A percentile compares a stretch with the other conserved stretches of the same genome.
phyloP scores from a whole-genome alignment of 345 rosid genomes.

The Viola odorata region DNA sequence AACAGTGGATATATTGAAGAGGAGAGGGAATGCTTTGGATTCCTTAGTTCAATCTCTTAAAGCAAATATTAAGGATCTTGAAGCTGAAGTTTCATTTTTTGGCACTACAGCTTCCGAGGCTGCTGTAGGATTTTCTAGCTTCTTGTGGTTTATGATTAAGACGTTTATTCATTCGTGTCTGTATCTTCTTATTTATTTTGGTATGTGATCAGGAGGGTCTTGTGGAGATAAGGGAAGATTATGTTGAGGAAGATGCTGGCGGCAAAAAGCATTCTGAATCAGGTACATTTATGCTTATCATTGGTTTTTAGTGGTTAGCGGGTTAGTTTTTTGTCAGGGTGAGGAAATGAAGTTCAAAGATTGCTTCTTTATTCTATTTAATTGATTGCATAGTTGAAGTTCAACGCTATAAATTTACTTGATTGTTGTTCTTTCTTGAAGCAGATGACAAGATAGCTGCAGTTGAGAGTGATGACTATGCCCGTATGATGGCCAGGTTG shows the following conservation, averaged over 20 bases:
- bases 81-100: slow-evolving; percentile 74
- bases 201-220: slow-evolving; percentile 60
- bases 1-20: slow-evolving; percentile 64
- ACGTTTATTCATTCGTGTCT: not conserved
- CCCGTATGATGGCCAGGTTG: slow-evolving; percentile 63
- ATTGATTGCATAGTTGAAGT: not conserved
- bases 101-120: slow-evolving; percentile 69
- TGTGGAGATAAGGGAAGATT: slow-evolving; percentile 87
- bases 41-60: slow-evolving; percentile 54
- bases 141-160: too few species aligned
- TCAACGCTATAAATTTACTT: not conserved
- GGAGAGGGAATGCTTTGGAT: slow-evolving; percentile 68
- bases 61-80: slow-evolving; percentile 67
- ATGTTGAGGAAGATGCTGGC: slow-evolving; percentile 40
- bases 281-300: slow-evolving; percentile 23
- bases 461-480: slow-evolving; percentile 62
- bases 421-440: slow-evolving; percentile 16
- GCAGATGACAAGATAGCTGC: slow-evolving; percentile 28
- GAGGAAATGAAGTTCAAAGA: not conserved
- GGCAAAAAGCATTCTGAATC: slow-evolving; percentile 33
- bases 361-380: not conserved
- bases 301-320: not conserved
- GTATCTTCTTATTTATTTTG: not conserved
- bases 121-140: slow-evolving; percentile 38
- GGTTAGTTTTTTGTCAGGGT: not conserved